Evolutionary conservation across 176 grass and related monocot genomes (phyloP).

Genomic region (Sorghum bicolor): Sorghum_bicolor_NCBIv3 NC_012870.2:24687501-24688000

Average conservation of each 20-base stretch:
- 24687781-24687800: not conserved
- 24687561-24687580: not conserved
- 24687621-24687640: not conserved
- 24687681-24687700: not conserved
- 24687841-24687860: not conserved
- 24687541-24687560: not conserved
- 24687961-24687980: not conserved
- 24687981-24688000: not conserved
- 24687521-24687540: not conserved
- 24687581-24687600: not conserved
- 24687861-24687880: not conserved
- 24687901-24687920: not conserved
- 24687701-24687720: not conserved
- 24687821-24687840: not conserved
- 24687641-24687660: not conserved
- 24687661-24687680: not conserved
- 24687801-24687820: not conserved
- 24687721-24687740: not conserved
- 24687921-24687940: not conserved
- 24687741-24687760: not conserved
- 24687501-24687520: not conserved
- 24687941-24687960: not conserved
- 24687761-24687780: not conserved
- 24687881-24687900: not conserved
- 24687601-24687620: not conserved